These are phyloP conservation scores for Suillus tomentosus DNA, from an alignment of 768 basidiomycete genomes.

Conservation along the genomic window DNA sequence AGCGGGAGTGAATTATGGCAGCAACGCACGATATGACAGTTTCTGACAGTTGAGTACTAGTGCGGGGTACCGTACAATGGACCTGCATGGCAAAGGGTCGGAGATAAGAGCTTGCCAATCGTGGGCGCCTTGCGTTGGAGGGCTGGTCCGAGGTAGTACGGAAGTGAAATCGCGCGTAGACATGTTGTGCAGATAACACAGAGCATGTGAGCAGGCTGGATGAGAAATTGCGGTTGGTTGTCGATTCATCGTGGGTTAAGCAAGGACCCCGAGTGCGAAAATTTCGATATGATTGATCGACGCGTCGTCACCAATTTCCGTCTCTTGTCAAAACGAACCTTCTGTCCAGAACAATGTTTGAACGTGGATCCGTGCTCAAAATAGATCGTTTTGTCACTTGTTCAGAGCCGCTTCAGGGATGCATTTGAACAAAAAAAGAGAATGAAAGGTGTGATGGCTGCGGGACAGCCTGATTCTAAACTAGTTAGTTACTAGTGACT, in stretches of 20 bases:
- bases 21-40: neutral
- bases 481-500: neutral
- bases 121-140: neutral
- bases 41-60: neutral
- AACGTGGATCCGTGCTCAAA: neutral
- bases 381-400: neutral
- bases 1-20: neutral
- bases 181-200: neutral
- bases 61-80: neutral
- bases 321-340: neutral
- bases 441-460: too few relatives aligned
- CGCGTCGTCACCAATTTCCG: neutral
- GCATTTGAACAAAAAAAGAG: neutral
- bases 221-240: slow-evolving; percentile 1
- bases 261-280: neutral
- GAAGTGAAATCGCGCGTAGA: neutral
- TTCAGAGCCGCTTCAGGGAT: neutral
- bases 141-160: neutral
- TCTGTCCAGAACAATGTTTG: neutral
- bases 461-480: too few relatives aligned
- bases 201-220: neutral
- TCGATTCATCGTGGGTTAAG: neutral
- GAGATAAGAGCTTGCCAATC: neutral
- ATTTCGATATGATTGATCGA: neutral
- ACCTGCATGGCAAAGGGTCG: neutral